Percentiles rank a stretch among this genome's conserved stretches.
phyloP scores from a whole-genome alignment of 306 rosid species.

The Sicyos baderoa region DNA sequence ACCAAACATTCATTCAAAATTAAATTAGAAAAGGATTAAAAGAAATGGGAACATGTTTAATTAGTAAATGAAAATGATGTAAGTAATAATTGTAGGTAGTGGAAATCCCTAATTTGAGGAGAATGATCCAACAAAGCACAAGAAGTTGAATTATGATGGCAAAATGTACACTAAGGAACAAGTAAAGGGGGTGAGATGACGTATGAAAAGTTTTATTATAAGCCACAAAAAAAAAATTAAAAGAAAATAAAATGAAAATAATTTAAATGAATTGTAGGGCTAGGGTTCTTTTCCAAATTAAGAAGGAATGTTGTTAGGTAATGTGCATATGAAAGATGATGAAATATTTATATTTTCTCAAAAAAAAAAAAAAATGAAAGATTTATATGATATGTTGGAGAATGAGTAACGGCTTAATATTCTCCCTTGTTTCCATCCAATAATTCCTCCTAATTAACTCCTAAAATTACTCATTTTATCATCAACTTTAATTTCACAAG shows the following conservation, averaged over 20 bases:
- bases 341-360: slow-evolving; percentile 4
- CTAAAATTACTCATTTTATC: slow-evolving; percentile 2
- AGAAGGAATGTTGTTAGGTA: slow-evolving; percentile 59
- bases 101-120: slow-evolving; percentile 50
- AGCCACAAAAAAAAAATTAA: slow-evolving; percentile 22
- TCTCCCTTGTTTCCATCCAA: slow-evolving; percentile 50
- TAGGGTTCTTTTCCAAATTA: slow-evolving; percentile 52
- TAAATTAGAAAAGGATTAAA: neutral
- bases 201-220: slow-evolving; percentile 46
- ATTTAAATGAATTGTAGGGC: slow-evolving; percentile 52
- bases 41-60: neutral
- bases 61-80: slow-evolving; percentile 8
- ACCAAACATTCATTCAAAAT: neutral
- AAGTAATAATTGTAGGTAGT: neutral
- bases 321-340: slow-evolving; percentile 21
- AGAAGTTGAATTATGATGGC: slow-evolving; percentile 18
- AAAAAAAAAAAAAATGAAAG: no score
- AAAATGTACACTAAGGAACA: slow-evolving; percentile 30
- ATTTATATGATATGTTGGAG: slow-evolving; percentile 47
- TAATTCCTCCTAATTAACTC: slow-evolving; percentile 31
- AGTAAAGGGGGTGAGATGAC: slow-evolving; percentile 51
- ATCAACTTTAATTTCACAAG: slow-evolving; percentile 34
- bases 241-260: slow-evolving; percentile 26
- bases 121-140: slow-evolving; percentile 19
- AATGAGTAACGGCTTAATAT: slow-evolving; percentile 97